Conservation (phyloP, 148 eudicot genomes). For the Rhododendron griersonianum region DNA sequence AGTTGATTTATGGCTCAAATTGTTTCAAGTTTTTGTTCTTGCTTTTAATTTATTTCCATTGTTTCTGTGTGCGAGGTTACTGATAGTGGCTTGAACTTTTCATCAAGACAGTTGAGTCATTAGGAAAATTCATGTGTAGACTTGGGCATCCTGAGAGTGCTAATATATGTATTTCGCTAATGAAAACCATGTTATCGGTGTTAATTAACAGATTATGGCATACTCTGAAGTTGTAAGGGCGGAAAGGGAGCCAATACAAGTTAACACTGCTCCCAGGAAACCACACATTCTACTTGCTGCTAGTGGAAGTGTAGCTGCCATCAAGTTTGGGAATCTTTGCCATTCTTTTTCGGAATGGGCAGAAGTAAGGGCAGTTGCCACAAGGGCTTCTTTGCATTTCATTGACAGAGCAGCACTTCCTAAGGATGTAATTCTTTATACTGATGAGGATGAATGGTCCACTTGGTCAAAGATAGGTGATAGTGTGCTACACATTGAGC, state of each 20-base stretch:
- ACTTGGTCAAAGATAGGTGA: constrained; percentile 86
- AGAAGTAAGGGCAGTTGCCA: constrained; percentile 86
- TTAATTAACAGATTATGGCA: constrained; percentile 31
- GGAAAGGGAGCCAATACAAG: constrained; percentile 30
- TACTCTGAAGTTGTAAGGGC: constrained; percentile 23
- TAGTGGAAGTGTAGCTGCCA: constrained; percentile 97
- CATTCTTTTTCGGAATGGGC: constrained; percentile 93
- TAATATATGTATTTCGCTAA: neutral
- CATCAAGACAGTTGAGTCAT: neutral
- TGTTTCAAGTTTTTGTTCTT: neutral
- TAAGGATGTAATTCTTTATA: constrained; percentile 63
- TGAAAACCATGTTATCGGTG: neutral
- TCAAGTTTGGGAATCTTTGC: constrained; percentile 86
- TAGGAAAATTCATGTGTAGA: neutral
- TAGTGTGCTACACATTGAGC: constrained; percentile 85
- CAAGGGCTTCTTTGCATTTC: constrained; percentile 72
- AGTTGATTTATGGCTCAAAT: neutral
- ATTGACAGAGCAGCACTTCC: constrained; percentile 62
- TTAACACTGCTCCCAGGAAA: constrained; percentile 38
- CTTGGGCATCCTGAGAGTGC: neutral
- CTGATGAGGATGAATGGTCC: constrained; percentile 93
- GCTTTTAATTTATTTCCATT: neutral
- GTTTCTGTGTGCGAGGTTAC: neutral
- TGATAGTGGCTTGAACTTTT: neutral
- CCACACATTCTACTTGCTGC: constrained; percentile 90